Evolutionary conservation across 1,284 basidiomycete species (phyloP), one percentile per base, ranked within the genome.

Genomic region (Ganoderma multipileum): DNA sequence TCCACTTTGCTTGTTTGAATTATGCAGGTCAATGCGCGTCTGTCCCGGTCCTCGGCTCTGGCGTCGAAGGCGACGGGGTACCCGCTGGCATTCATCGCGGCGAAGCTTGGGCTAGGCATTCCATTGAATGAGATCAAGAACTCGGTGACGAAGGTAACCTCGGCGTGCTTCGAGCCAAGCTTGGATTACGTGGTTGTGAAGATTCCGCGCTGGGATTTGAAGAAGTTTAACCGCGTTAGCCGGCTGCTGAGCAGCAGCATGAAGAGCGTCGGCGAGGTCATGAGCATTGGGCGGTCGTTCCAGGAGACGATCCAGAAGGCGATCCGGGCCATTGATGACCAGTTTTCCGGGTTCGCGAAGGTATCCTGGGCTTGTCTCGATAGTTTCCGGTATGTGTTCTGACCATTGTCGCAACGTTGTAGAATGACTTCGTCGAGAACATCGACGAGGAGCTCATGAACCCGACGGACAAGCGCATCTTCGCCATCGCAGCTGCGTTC

Each of bases 251-350:
- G 94, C 79, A 95, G 93, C 74, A 95, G 94, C 81, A 98, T 99
- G 97, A 99, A 99, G 89, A 96, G 94, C 77, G 98, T 99, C 7
- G 97, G 97, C 67, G 97, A 99, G 82, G 97, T 99, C 67, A 99
- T 99, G 98, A 95, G 94, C 72, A 99, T 99, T 74, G 98, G 97
- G 30, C 88, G 97, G 74, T 98, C 96, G 14, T 99, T 99, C 76
- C 97, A 99, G 81, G 97, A 99, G 85, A 97, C 95, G 0, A 93
- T 99, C 71, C 97, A 99, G 81, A 99, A 99, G 84, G 97, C 97
- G 1, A 98, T 99, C 72, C 87, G 97, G 50, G 92, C 95, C 20
- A 98, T 99, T 77, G 97, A 99, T 79, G 96, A 97, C 78, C 91
- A 92, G 73, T 98, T 98, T 81, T 83, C 89, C 76, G 97, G 97